Evolutionary conservation across 371 early-diverging fungal genomes (phyloP), one percentile per base, ranked within the genome.

Genomic region (Lichtheimia hyalospora): DNA sequence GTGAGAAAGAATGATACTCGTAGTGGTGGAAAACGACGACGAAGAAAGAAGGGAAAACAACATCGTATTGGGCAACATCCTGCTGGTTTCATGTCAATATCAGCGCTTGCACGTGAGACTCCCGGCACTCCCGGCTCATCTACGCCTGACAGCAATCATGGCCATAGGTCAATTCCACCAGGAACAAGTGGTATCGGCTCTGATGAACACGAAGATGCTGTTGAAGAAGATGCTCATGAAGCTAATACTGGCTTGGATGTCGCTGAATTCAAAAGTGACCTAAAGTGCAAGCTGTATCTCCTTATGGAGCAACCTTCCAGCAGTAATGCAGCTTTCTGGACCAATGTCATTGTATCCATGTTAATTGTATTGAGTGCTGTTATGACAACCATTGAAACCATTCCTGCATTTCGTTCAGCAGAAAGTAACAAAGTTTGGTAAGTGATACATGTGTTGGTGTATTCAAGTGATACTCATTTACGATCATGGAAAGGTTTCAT

Each of bases 371-470:
- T 88, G 40, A 86, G 89, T 68, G 89, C 91, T 7, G 81, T 91
- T n/a, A 84, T 90, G 58, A 88, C 92, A 0, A 92, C 91, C 8
- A 79, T 93, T 39, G 94, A 93, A 76, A 93, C 94, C 20, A 91
- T 93, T 16, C 94, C 94, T 18, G 62, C 90, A 16, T 88, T 91
- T 66, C 84, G 86, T 48, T 83, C 84, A 3, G 74, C 77, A 3
- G 80, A 84, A 49, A 84, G 84, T 25, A 74, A 76, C 20, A 63
- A 70, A 39, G 70, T 87, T n/a, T 88, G 90, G 90, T 83, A 83
- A 68, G 51, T 44, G 27, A 14, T 34, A n/a, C 51, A 18, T 0
- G 16, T 40, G 10, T n/a, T 2, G 18, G 28, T 39, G 12, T 40
- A 0, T 14, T 8, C 20, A 6, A 6, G 18, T 28, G n/a, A 13